phyloP scores from a whole-genome alignment of 495 filamentous ascomycete species.

The Tuber calosporum region DNA sequence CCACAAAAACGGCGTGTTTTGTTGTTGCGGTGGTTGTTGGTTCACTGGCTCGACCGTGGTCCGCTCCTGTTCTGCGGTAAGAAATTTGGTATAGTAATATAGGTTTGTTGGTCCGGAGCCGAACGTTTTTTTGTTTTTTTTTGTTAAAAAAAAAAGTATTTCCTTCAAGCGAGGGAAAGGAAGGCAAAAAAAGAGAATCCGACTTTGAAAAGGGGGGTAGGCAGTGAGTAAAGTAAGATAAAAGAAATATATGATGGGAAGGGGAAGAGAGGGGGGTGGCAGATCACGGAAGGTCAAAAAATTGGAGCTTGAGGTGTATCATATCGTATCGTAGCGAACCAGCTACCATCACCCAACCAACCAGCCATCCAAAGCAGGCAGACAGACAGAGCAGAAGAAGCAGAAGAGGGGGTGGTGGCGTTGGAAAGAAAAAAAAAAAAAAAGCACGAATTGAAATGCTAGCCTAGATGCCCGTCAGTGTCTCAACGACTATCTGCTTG shows the following conservation, averaged over 20 bases:
- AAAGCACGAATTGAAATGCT: background rate
- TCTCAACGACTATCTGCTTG: slow-evolving; percentile 5
- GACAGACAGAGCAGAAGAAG: background rate
- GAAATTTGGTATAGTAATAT: background rate
- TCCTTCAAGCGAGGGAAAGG: background rate
- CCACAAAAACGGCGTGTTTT: background rate
- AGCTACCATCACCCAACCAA: background rate
- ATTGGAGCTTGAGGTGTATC: background rate
- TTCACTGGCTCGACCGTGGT: background rate
- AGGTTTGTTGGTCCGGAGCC: background rate
- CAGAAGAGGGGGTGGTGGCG: slow-evolving; percentile 1
- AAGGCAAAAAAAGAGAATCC: background rate
- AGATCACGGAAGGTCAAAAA: slow-evolving; percentile 1
- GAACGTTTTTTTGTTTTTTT: no score
- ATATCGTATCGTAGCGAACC: background rate
- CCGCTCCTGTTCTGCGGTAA: background rate
- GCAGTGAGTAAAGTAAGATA: slow-evolving; percentile 1
- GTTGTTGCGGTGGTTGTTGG: background rate
- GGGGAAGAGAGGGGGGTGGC: background rate
- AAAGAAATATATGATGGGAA: slow-evolving; percentile 1
- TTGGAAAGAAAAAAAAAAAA: background rate
- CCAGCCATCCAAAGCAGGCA: background rate
- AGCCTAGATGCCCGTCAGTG: slow-evolving; percentile 1
- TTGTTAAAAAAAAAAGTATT: background rate
- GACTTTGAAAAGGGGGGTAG: background rate